A percentile compares a stretch with the other conserved stretches of the same genome.
These are phyloP conservation scores for Lentinula aciculospora DNA, from an alignment of 768 basidiomycete genomes.

Conservation along the genomic window DNA sequence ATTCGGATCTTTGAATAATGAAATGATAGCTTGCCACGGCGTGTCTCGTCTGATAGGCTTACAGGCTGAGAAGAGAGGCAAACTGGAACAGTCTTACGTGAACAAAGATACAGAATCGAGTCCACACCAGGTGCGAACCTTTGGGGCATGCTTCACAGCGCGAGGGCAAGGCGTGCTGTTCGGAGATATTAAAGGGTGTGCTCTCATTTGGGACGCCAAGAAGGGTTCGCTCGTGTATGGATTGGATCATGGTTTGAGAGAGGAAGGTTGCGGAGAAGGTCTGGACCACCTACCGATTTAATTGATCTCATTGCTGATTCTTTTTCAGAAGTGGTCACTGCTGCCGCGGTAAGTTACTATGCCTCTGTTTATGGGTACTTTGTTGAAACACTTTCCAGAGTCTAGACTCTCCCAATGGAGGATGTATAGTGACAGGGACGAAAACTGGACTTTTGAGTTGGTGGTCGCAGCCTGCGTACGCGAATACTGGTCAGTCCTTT, in stretches of 20 bases:
- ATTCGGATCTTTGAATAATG: neutral
- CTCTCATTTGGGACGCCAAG: conserved; percentile 58
- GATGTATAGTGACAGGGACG: conserved; percentile 53
- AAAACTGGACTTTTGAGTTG: conserved; percentile 48
- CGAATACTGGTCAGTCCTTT: conserved; percentile 16
- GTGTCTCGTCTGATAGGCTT: conserved; percentile 47
- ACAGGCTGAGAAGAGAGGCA: conserved; percentile 43
- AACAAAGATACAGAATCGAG: conserved; percentile 32
- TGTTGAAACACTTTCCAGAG: neutral
- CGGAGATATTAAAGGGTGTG: conserved; percentile 47
- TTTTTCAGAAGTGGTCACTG: conserved; percentile 9
- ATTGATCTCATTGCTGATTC: neutral
- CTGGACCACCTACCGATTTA: neutral
- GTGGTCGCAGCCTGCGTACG: conserved; percentile 43
- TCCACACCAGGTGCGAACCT: conserved; percentile 18
- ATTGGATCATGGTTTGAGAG: conserved; percentile 42
- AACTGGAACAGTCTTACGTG: conserved; percentile 48
- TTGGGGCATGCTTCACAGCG: conserved; percentile 51
- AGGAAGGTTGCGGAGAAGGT: conserved; percentile 41
- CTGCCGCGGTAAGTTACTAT: conserved; percentile 22
- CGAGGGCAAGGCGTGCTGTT: conserved; percentile 50
- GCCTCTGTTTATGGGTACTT: conserved; percentile 16
- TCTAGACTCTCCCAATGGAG: conserved; percentile 23
- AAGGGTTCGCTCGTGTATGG: conserved; percentile 51
- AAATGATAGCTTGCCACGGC: conserved; percentile 19